Evolutionary conservation across 2,329 filamentous ascomycete genomes (phyloP).

Genomic region (Fusarium scirpi): DNA sequence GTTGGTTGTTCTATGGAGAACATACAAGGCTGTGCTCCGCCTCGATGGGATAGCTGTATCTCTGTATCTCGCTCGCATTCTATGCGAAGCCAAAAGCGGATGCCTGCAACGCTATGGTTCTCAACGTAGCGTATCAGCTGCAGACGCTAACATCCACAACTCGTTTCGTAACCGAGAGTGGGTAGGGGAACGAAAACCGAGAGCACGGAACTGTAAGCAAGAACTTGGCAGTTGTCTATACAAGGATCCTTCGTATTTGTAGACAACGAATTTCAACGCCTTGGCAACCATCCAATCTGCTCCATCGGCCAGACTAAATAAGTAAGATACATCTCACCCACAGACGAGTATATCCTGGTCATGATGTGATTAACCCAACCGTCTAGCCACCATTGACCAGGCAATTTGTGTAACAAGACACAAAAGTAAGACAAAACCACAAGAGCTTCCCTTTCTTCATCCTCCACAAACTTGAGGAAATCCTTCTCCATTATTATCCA

Average conservation of each 20-base stretch:
- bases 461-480: background rate
- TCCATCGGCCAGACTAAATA: background rate
- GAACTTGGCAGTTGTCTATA: background rate
- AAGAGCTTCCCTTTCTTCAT: background rate
- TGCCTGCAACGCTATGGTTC: too few relatives aligned
- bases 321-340: background rate
- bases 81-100: too few relatives aligned
- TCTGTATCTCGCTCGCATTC: background rate
- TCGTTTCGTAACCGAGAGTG: background rate
- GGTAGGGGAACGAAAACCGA: background rate
- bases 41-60: background rate
- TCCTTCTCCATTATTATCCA: background rate
- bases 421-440: background rate
- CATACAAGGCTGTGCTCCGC: background rate
- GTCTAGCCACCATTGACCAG: too few relatives aligned
- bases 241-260: background rate
- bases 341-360: background rate
- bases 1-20: too few relatives aligned
- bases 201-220: background rate
- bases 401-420: too few relatives aligned
- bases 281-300: background rate
- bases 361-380: background rate
- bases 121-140: background rate
- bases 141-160: too few relatives aligned
- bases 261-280: background rate